Base-by-base conservation (phyloP, 495 filamentous ascomycete genomes). In the Parathielavia appendiculata region DNA sequence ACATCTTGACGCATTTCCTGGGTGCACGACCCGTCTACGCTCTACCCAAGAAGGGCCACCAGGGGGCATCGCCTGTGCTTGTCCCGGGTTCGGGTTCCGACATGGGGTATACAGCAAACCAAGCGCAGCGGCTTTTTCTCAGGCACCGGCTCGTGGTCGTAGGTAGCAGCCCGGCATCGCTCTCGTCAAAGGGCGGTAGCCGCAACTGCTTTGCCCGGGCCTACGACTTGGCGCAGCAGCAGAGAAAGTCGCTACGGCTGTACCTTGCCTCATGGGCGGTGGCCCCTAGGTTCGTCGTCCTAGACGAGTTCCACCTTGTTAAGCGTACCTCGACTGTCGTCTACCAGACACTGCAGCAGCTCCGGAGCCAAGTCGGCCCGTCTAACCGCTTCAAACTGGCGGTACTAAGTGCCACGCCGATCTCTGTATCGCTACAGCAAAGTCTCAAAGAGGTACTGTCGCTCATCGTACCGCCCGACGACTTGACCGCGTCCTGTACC, bases 301-400 rank as follows among this genome's bases (percentile, higher is more conserved):
- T 57, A 40, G 45, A 57, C 54, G 54, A 57, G 16, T 57, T 57
- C 45, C 54, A 57, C 54, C 9, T 11, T 4, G 54, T n/a, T 35
- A 57, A 57, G 38, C 20, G 20, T 11, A 8, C 6, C 43, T 36
- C 43, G 32, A 57, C 54, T 22, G 19, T 10, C 6, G 45, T 57
- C 1, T 41, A 57, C 45, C 39, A 23, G 44, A 11, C 45, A 48
- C 54, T 57, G 2, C 2, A 26, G 2, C 44, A 46, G 44, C 2
- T 46, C 2, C 44, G 44, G 44, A 46, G 10, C 2, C 44, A 12
- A 19, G 44, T 19, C 39, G 4, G 44, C 17, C 44, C 44, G 44
- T 22, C 44, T 12, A 3, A 46, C 44, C 2, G 44, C 44, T 46
- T 46, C 44, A 46, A 46, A 19, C 44, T 46, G 1, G 44, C 44